These are phyloP conservation scores for Huiozyma sinensis DNA, from an alignment of 805 yeast species.

Conservation along the genomic window DNA sequence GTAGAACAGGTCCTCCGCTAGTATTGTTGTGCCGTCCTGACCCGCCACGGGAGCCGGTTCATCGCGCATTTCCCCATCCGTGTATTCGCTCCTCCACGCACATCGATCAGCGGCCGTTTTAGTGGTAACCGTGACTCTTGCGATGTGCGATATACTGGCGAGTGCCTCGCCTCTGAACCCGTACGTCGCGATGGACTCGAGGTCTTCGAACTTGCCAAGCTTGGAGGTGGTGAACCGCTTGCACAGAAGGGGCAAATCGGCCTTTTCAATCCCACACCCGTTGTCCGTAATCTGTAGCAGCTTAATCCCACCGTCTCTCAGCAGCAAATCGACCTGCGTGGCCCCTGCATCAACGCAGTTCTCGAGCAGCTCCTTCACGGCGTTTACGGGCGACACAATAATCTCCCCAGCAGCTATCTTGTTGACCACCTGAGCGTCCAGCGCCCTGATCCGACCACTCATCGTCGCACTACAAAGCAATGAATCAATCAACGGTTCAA, in stretches of 20 bases:
- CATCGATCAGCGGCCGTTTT: constrained; percentile 48
- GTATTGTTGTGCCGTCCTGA: constrained; percentile 70
- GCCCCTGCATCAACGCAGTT: constrained; percentile 84
- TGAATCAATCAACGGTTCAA: no score
- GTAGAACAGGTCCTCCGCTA: constrained; percentile 82
- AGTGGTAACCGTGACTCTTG: constrained; percentile 72
- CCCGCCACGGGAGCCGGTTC: constrained; percentile 77
- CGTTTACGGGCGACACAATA: constrained; percentile 87
- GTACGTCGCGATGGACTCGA: constrained; percentile 59
- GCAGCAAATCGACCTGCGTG: constrained; percentile 61
- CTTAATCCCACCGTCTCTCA: constrained; percentile 89
- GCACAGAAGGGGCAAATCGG: constrained; percentile 72
- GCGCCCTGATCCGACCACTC: constrained; percentile 26
- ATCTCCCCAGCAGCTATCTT: constrained; percentile 97
- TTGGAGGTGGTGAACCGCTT: constrained; percentile 91
- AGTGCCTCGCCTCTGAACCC: constrained; percentile 97
- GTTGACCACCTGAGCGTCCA: constrained; percentile 69
- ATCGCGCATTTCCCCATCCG: constrained; percentile 49
- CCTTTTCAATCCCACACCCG: constrained; percentile 69
- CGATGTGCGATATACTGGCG: constrained; percentile 85
- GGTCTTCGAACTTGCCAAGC: constrained; percentile 61
- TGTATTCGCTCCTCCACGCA: constrained; percentile 63
- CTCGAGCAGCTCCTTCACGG: constrained; percentile 85
- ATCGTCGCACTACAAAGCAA: not conserved
- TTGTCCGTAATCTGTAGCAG: constrained; percentile 80